Conservation (phyloP, 306 rosid genomes). For the Crataegus laevigata region DNA sequence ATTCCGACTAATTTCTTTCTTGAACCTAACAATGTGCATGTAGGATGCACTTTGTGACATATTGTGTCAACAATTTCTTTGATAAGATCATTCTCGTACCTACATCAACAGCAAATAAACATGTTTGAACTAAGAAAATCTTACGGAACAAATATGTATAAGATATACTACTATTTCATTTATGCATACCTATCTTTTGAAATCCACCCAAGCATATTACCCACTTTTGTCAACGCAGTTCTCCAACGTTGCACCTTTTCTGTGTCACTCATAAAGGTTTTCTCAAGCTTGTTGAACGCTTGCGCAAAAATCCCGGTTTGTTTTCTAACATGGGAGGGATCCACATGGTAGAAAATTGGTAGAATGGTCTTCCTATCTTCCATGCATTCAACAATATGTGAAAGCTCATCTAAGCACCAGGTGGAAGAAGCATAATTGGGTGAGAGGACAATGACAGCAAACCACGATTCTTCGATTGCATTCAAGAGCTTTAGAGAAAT, state of each 20-base stretch:
- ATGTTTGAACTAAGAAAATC: no score
- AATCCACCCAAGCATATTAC: constrained; percentile 6
- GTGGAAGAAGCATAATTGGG: neutral
- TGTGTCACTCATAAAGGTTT: neutral
- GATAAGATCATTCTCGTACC: neutral
- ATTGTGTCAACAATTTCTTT: neutral
- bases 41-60: neutral
- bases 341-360: neutral
- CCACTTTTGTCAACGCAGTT: neutral
- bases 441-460: neutral
- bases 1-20: neutral
- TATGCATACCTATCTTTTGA: neutral
- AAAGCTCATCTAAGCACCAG: neutral
- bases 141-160: no score
- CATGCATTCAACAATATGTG: neutral
- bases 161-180: no score
- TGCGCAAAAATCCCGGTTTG: neutral
- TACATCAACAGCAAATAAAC: neutral
- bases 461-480: neutral
- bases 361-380: neutral
- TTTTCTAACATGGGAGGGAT: neutral
- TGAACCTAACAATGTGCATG: neutral
- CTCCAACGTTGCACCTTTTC: neutral
- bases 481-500: neutral
- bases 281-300: neutral